Evolutionary conservation across 2,329 filamentous ascomycete genomes (phyloP), one percentile per base, ranked within the genome.

Genomic region (Amauroascus verrucosus): DNA sequence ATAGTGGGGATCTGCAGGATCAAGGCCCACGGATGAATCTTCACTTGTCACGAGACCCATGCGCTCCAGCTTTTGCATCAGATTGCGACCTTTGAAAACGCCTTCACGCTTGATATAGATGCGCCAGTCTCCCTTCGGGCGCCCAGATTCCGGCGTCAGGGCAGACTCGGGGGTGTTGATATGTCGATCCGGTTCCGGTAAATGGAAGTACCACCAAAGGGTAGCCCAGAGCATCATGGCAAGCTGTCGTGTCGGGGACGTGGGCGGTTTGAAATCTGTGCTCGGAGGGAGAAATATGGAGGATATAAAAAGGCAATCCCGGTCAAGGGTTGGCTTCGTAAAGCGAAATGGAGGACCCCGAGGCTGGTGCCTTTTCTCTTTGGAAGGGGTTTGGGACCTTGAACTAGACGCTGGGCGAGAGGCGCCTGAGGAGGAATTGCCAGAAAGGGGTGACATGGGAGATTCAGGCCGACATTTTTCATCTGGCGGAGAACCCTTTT

Each of bases 201-300:
- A 88, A 71, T 96, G 90, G 62, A 96, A 97, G 74, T 97, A 97
- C 91, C 91, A 97, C 74, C 88, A 95, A 40, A 97, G 75, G 1
- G 88, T 90, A 32, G 89, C 82, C 87, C 88, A 97, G 6, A 97
- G 77, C 85, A 96, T 95, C 87, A 96, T 89, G 60, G 91, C 91
- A 56, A 95, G 87, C 71, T 95, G 87, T 43, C 90, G 78, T 0
- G 88, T 93, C 0, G 88, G 88, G 57, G 88, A 95, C 13, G 77
- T 82, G 1, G 85, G 80, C 0, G 88, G 82, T 65, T 86, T 88
- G 72, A 85, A 94, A 47, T 95, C 88, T 65, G 72, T 81, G 66
- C 77, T 86, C 48, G 85, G 85, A 0, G 91, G 88, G 60, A 86
- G 88, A 48, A 88, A 91, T 58, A 95, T 89, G 57, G 87, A 91